Base-by-base conservation (phyloP, 768 basidiomycete species). In the Panus rudis region DNA sequence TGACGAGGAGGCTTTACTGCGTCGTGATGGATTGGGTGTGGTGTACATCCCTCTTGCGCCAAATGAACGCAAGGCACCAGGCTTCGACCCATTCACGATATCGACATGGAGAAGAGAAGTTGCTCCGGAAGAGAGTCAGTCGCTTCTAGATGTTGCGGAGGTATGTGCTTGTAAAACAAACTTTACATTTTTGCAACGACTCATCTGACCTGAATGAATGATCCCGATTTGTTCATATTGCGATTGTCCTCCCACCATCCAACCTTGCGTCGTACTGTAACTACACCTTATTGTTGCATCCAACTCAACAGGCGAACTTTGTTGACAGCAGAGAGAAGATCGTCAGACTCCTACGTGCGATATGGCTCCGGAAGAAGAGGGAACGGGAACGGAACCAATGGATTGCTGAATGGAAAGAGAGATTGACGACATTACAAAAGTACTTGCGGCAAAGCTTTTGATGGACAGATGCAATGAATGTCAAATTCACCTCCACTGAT, bases 31-130 rank as follows among this genome's bases (percentile, higher is more conserved):
- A 12, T 53, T 58, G 25, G 51, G 50, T 8, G 47, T 58, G 13
- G 56, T 58, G 1, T 58, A 58, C 35, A 51, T 58, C n/a, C 56
- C 56, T 2, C 49, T 58, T 12, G 46, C 50, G 34, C 51, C 56
- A 19, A 55, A 58, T 32, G 56, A 55, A 21, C 24, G 34, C 2
- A 45, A 33, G 14, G 51, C 51, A 10, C 56, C 56, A 3, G 52
- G 51, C 5, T 58, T 58, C 34, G 56, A 58, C 37, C 56, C 56
- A 2, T 53, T 52, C 39, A 37, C 41, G 13, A 43, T 58, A 40
- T 58, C 56, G 30, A 58, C 56, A 5, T 58, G 56, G 56, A 41
- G 54, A 41, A 48, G 56, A 12, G 56, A 58, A 30, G 52, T 58
- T 16, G 20, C 46, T 2, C 17, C 39, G 8, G 52, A 48, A 3